These are phyloP conservation scores for Exophiala mesophila DNA, from an alignment of 2,329 filamentous ascomycete genomes.

Conservation along the genomic window DNA sequence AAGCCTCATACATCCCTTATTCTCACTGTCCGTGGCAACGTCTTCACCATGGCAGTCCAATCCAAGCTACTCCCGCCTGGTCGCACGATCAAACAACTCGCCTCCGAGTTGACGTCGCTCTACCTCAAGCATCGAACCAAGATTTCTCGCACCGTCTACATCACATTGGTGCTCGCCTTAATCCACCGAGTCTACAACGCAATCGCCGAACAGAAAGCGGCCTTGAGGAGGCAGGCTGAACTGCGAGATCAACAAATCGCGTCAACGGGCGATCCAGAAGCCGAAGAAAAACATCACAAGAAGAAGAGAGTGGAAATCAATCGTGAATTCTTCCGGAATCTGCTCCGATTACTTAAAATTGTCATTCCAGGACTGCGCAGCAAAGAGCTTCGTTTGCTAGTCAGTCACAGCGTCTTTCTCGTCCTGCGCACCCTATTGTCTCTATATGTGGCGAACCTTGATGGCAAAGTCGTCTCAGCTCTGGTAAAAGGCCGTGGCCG, in stretches of 20 bases:
- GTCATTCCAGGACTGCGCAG: conserved; percentile 86
- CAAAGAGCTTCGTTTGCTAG: conserved; percentile 77
- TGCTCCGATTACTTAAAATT: conserved; percentile 74
- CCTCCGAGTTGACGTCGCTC: conserved; percentile 63
- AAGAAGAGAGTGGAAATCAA: conserved; percentile 88
- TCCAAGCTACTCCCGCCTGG: conserved; percentile 64
- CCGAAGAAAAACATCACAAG: conserved; percentile 30
- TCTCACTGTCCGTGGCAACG: no score
- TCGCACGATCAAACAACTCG: conserved; percentile 59
- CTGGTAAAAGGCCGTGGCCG: conserved; percentile 85
- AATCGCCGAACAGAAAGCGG: conserved; percentile 86
- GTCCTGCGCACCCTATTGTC: conserved; percentile 88
- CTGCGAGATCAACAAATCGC: conserved; percentile 50
- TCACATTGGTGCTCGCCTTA: conserved; percentile 74
- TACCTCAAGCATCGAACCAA: conserved; percentile 76
- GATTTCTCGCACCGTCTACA: conserved; percentile 78
- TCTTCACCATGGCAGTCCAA: conserved; percentile 65
- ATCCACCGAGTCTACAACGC: conserved; percentile 85
- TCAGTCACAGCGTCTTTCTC: conserved; percentile 90
- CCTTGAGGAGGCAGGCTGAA: conserved; percentile 63
- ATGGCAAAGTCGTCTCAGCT: conserved; percentile 86
- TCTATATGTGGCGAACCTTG: conserved; percentile 87
- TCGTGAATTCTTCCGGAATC: conserved; percentile 73
- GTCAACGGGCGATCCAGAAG: conserved; percentile 31
- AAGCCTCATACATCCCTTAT: no score